Evolutionary conservation across 164 flowering plant genomes (phyloP), one percentile per base, ranked within the genome.

Genomic region (Vitis rupestris): DNA sequence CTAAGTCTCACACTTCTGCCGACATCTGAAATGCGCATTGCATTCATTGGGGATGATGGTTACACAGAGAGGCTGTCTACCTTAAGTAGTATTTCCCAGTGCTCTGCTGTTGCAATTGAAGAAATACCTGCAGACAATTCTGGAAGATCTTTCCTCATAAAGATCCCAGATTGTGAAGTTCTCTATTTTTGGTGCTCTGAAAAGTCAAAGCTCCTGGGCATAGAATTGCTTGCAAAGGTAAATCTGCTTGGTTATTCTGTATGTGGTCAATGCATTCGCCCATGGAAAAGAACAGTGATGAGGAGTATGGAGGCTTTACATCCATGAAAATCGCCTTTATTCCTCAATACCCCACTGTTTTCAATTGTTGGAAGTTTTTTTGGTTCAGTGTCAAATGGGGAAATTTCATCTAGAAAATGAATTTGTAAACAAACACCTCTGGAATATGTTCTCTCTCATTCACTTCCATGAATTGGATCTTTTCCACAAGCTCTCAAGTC

Each of bases 121-220:
- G 92, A 79, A 74, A 88, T 95, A 11, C 27, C 78, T 14, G 89
- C 89, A 4, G 99, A 95, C 72, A 77, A 50, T 70, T 88, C 97
- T 67, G 93, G 98, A 16, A 80, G 97, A 16, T 91, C 97, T 52
- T 93, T 95, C 72, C 74, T 82, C 10, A 49, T 93, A 9, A 84
- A 75, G 76, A 72, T 83, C 17, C 83, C 84, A 6, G 84, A 79
- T 66, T 74, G 75, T 63, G 67, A 66, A 50, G 71, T 54, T 51
- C 83, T 78, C 51, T 93, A 88, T 73, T 95, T 84, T 63, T 95
- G 99, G 99, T 89, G 94, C 81, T 88, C 98, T 1, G 99, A 95
- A 80, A 89, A 85, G 66, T 90, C 97, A 16, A 85, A 76, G 81
- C 83, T 83, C 29, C 60, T 84, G 62, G 99, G 99, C 16, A 59